Base-by-base conservation (phyloP, 1,139 yeast species). In the Candida pseudoviswanathii region DNA sequence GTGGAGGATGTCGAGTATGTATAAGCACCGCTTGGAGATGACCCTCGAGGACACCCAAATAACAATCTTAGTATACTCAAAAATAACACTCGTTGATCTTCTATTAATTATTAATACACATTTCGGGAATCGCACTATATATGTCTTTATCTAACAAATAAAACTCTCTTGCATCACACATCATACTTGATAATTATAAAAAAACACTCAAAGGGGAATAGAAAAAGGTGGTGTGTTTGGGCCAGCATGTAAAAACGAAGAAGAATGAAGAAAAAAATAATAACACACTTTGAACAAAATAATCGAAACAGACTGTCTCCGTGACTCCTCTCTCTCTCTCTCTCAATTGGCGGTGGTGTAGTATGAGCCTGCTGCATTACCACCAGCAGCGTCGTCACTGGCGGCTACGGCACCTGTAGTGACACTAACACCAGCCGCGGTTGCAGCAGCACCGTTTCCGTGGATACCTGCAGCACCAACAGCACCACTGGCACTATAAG, bases 401-500 rank as follows among this genome's bases (percentile, higher is more conserved):
- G 41, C 31, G 21, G 36, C 7, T 10, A 30, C 43, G 5, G 31
- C 26, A 5, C 47, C 27, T 2, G 49, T 43, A 24, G 49, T 36
- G 29, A 26, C 37, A 24, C 41, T 36, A 29, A 36, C 34, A 21
- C 33, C 43, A 32, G n/a, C n/a, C 16, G 8, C 37, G 34, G 25
- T 33, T 11, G 44, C 11, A 21, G 24, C 37, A 21, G 32, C 30
- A 27, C 30, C 37, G 24, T 24, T 26, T 9, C 22, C 21, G 21
- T 33, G 37, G 24, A 31, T 36, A 22, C 42, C 30, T 27, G 8
- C 30, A 6, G 8, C 30, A 27, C 40, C 37, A 10, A 44, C 34
- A 4, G 44, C 43, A 11, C 21, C 29, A 26, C 24, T 44, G 8
- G 41, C 16, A 10, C 25, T 41, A 41, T 36, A 47, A n/a, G 47